Conservation (phyloP, 2,329 filamentous ascomycete species). For the Ophiostoma perfectum region DNA sequence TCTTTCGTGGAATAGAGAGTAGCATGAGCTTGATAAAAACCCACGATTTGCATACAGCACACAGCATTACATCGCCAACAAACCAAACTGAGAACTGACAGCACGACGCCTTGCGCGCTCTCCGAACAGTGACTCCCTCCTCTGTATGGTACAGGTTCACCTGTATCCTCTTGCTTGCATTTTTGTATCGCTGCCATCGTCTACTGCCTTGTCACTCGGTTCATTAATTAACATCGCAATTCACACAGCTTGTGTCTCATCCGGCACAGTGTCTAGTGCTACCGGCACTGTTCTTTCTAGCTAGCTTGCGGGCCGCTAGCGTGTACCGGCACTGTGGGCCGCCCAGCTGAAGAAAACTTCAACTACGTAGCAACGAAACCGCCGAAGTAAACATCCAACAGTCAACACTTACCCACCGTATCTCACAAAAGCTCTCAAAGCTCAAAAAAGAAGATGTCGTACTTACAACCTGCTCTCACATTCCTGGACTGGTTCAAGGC, state of each 20-base stretch:
- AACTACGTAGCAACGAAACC: neutral
- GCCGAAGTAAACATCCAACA: constrained; percentile 3
- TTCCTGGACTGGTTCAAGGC: constrained; percentile 53
- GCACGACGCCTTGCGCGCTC: neutral
- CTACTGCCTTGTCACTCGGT: neutral
- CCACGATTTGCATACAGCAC: neutral
- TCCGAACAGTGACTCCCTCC: constrained; percentile 4
- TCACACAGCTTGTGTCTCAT: neutral
- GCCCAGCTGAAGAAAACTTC: constrained; percentile 7
- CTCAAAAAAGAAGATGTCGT: constrained; percentile 29
- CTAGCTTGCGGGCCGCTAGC: constrained; percentile 2
- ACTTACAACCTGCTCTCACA: constrained; percentile 39
- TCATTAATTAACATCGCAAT: too few relatives aligned
- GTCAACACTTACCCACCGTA: neutral
- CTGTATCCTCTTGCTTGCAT: neutral
- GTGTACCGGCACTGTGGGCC: constrained; percentile 12
- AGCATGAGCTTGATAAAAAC: neutral
- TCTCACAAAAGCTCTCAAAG: constrained; percentile 3
- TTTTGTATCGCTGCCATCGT: neutral
- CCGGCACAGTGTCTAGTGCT: neutral
- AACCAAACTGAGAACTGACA: neutral
- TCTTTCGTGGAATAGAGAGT: neutral
- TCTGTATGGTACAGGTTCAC: neutral
- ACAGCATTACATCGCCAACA: neutral
- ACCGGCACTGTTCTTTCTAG: neutral